A percentile compares a stretch with the other conserved stretches of the same genome.
Evolutionary conservation across 495 filamentous ascomycete genomes (phyloP).

Genomic region (Jackrogersella multiformis): DNA sequence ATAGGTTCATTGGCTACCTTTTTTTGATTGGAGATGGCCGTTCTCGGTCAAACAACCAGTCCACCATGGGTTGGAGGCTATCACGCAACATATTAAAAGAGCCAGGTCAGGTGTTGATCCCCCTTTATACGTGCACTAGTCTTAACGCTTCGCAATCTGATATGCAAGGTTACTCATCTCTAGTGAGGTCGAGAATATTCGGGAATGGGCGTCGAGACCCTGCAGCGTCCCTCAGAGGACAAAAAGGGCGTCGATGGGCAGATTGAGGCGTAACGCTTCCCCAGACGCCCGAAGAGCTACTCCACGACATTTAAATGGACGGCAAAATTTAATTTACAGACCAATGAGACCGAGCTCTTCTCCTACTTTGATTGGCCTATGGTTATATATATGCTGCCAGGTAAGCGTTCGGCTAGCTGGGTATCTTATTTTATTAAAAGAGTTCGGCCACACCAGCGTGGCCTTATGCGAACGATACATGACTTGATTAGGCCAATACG

Average conservation of each 20-base stretch:
- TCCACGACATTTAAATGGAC: constrained; percentile 34
- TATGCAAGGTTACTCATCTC: constrained; percentile 25
- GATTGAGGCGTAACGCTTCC: constrained; percentile 31
- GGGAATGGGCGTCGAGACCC: constrained; percentile 21
- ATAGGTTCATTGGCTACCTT: constrained; percentile 31
- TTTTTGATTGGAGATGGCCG: constrained; percentile 30
- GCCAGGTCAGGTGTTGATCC: constrained; percentile 31
- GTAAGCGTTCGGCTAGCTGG: constrained; percentile 32
- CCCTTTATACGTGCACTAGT: constrained; percentile 12
- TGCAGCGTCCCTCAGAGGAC: constrained; percentile 16
- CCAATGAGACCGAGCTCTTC: constrained; percentile 35
- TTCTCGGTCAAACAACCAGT: constrained; percentile 29
- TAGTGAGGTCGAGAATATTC: constrained; percentile 37
- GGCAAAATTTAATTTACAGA: constrained; percentile 42
- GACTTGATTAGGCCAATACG: constrained; percentile 21
- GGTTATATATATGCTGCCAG: constrained; percentile 19
- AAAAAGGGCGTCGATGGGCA: constrained; percentile 35
- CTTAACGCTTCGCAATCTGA: constrained; percentile 15
- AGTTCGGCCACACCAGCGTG: constrained; percentile 19
- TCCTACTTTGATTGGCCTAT: constrained; percentile 30
- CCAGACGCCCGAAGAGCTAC: constrained; percentile 23
- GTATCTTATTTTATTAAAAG: constrained; percentile 31
- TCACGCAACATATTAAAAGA: constrained; percentile 39
- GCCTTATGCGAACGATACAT: constrained; percentile 24
- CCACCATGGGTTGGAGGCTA: constrained; percentile 13